Conservation (phyloP, 2,329 filamentous ascomycete species). For the Chaetoscypha palmicola region DNA sequence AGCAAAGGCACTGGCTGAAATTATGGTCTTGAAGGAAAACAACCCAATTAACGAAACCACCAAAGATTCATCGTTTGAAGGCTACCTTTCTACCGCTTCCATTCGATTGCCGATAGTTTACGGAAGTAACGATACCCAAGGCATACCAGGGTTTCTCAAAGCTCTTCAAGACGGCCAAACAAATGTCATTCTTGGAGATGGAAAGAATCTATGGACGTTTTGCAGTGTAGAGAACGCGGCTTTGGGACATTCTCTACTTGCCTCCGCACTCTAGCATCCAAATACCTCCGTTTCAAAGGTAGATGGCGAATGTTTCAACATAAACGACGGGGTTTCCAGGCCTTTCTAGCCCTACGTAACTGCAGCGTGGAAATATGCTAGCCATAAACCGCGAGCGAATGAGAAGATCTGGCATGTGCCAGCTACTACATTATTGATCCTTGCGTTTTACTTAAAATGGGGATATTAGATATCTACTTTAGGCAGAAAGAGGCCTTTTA, state of each 20-base stretch:
- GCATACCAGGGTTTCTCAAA: neutral
- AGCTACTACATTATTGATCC: neutral
- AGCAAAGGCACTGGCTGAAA: slow-evolving; percentile 1
- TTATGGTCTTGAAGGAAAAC: slow-evolving; percentile 2
- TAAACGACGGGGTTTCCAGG: neutral
- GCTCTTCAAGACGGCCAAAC: slow-evolving; percentile 4
- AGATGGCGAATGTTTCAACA: slow-evolving; percentile 4
- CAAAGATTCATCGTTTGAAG: neutral
- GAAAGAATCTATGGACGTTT: slow-evolving; percentile 3
- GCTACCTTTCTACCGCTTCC: neutral
- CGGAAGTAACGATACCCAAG: neutral
- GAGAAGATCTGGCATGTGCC: neutral
- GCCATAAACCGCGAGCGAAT: neutral
- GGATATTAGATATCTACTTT: slow-evolving; percentile 2
- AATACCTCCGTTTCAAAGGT: neutral
- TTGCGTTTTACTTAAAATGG: slow-evolving; percentile 1
- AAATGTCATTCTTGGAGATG: slow-evolving; percentile 2
- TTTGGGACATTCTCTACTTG: neutral
- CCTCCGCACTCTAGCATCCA: neutral
- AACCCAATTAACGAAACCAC: neutral
- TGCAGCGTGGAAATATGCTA: neutral
- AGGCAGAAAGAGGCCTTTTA: slow-evolving; percentile 1
- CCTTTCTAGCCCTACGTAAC: neutral
- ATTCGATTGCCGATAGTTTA: slow-evolving; percentile 3
- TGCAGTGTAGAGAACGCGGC: neutral